Conservation (phyloP, 1,139 yeast genomes). For the Sugiyamaella paludigena region DNA sequence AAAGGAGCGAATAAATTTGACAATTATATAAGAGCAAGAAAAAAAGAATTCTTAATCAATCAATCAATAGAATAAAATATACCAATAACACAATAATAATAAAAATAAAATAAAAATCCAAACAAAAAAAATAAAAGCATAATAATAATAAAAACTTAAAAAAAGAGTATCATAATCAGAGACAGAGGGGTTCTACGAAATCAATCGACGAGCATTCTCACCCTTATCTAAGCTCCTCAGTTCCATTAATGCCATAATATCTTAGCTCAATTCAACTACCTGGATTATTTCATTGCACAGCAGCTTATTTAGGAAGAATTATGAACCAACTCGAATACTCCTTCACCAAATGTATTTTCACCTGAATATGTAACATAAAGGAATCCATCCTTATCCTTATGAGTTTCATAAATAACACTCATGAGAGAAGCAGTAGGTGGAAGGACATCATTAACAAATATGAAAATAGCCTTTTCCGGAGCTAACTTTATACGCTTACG, state of each 20-base stretch:
- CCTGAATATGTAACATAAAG: constrained; percentile 78
- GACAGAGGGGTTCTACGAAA: too few relatives aligned
- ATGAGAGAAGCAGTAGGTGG: constrained; percentile 98
- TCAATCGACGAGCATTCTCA: too few relatives aligned
- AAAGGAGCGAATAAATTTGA: too few relatives aligned
- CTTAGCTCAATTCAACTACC: too few relatives aligned
- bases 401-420: constrained; percentile 93
- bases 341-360: constrained; percentile 45
- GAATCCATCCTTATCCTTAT: constrained; percentile 96
- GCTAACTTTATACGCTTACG: constrained; percentile 95
- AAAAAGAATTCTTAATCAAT: too few relatives aligned
- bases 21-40: too few relatives aligned
- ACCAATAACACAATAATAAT: background rate
- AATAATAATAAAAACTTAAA: background rate
- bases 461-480: constrained; percentile 96
- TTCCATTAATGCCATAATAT: too few relatives aligned
- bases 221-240: too few relatives aligned
- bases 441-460: constrained; percentile 90
- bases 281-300: too few relatives aligned
- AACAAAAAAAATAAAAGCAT: background rate
- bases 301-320: background rate
- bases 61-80: background rate
- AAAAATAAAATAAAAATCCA: background rate
- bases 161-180: too few relatives aligned
- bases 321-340: background rate